Percentiles rank a stretch among this genome's conserved stretches.
Conservation (phyloP, 1,284 basidiomycete genomes). For the Fistulinella cinereoalba region DNA sequence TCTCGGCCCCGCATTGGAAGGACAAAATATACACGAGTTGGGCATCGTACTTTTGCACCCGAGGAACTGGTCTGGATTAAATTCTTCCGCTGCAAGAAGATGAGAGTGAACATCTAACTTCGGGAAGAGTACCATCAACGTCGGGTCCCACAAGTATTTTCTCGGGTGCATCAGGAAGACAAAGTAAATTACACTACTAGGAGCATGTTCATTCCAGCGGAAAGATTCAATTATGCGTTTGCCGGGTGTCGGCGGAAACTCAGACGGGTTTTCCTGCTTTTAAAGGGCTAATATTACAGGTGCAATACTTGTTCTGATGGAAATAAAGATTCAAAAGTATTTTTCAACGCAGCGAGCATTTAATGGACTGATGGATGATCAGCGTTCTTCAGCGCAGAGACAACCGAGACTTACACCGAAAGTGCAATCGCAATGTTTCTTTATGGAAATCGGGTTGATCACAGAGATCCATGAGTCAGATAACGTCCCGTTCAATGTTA, state of each 20-base stretch:
- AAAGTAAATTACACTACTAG: constrained; percentile 33
- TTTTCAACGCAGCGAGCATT: constrained; percentile 24
- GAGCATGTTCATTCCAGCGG: constrained; percentile 1
- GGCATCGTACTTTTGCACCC: constrained; percentile 29
- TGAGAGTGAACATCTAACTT: not conserved
- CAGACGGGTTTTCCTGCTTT: constrained; percentile 33
- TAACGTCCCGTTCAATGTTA: no score
- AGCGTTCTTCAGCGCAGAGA: not conserved
- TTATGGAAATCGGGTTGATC: not conserved
- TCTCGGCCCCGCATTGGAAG: constrained; percentile 45
- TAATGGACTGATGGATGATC: constrained; percentile 31
- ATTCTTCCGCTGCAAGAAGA: constrained; percentile 28
- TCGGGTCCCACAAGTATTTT: constrained; percentile 41
- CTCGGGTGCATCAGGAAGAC: constrained; percentile 37
- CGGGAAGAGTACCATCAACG: constrained; percentile 15
- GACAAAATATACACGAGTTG: constrained; percentile 39
- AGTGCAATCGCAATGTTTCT: constrained; percentile 65
- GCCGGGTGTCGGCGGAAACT: constrained; percentile 43
- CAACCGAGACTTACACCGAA: constrained; percentile 45
- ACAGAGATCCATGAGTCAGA: no score
- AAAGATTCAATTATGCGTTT: constrained; percentile 2
- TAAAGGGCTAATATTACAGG: constrained; percentile 41
- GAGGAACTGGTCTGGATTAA: constrained; percentile 41
- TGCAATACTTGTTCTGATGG: constrained; percentile 42
- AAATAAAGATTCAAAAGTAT: not conserved